A percentile compares a stretch with the other conserved stretches of the same genome.
phyloP scores from a whole-genome alignment of 805 yeast genomes.

The Nakazawaea holstii region DNA sequence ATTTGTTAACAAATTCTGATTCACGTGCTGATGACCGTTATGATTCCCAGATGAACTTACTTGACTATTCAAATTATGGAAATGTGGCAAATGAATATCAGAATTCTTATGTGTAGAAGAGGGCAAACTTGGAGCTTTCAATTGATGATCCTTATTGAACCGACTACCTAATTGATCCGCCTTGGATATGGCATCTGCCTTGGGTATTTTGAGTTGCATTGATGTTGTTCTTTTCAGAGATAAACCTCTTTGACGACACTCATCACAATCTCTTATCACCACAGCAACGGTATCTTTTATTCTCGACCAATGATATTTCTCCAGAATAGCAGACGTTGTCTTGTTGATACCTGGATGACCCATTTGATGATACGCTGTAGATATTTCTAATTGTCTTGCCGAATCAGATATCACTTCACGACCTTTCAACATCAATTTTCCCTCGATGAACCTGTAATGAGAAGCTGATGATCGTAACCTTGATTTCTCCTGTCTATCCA shows the following conservation, averaged over 20 bases:
- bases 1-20: conserved; percentile 22
- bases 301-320: conserved; percentile 85
- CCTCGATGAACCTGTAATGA: conserved; percentile 66
- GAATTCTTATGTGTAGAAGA: not conserved
- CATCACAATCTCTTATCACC: conserved; percentile 69
- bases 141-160: not conserved
- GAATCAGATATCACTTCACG: conserved; percentile 81
- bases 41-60: conserved; percentile 13
- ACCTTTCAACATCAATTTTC: conserved; percentile 69
- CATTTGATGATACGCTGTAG: conserved; percentile 60
- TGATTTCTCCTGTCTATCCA: conserved; percentile 83
- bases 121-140: not conserved
- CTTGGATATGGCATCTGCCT: conserved; percentile 13
- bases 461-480: conserved; percentile 75
- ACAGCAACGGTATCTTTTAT: conserved; percentile 82
- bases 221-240: conserved; percentile 16
- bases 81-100: conserved; percentile 9
- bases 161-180: conserved; percentile 9
- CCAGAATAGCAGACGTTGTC: conserved; percentile 72
- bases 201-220: conserved; percentile 1
- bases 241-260: conserved; percentile 47
- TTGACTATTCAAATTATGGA: conserved; percentile 12
- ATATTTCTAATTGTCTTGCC: conserved; percentile 66
- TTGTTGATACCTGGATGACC: conserved; percentile 87
- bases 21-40: conserved; percentile 21